Evolutionary conservation across 768 basidiomycete genomes (phyloP).

Genomic region (Macrolepiota dolichaula): DNA sequence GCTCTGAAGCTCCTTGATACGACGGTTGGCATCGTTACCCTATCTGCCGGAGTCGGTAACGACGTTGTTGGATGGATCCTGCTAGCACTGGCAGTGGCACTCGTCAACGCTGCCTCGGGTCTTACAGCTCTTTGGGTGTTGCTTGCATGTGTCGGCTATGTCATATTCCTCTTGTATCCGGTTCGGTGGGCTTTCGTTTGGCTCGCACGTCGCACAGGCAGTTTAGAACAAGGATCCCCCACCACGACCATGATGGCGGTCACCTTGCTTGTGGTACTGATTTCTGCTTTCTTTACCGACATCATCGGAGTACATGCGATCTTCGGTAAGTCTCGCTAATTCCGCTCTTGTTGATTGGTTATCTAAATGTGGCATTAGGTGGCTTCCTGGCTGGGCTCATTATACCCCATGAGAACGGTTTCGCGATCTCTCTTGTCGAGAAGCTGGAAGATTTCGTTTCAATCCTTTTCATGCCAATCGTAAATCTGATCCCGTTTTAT

Average conservation of each 20-base stretch:
- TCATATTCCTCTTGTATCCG: constrained; percentile 63
- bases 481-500: constrained; percentile 30
- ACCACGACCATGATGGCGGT: constrained; percentile 76
- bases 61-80: constrained; percentile 81
- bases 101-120: constrained; percentile 75
- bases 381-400: constrained; percentile 82
- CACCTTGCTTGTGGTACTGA: constrained; percentile 69
- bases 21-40: constrained; percentile 76
- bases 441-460: constrained; percentile 87
- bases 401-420: constrained; percentile 81
- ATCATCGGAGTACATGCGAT: constrained; percentile 78
- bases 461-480: constrained; percentile 73
- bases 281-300: constrained; percentile 81
- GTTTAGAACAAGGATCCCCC: constrained; percentile 69
- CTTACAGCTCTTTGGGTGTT: constrained; percentile 80
- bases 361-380: constrained; percentile 34
- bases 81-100: constrained; percentile 77
- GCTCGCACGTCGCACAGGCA: constrained; percentile 65
- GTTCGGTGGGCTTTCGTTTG: constrained; percentile 62
- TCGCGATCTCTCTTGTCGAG: constrained; percentile 75
- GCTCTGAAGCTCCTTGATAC: constrained; percentile 82
- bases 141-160: constrained; percentile 62
- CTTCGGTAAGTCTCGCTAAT: constrained; percentile 38
- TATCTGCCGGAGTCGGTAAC: constrained; percentile 82
- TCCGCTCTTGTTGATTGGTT: constrained; percentile 17